Conservation (phyloP, 306 rosid species). For the Clitoria ternatea region DNA sequence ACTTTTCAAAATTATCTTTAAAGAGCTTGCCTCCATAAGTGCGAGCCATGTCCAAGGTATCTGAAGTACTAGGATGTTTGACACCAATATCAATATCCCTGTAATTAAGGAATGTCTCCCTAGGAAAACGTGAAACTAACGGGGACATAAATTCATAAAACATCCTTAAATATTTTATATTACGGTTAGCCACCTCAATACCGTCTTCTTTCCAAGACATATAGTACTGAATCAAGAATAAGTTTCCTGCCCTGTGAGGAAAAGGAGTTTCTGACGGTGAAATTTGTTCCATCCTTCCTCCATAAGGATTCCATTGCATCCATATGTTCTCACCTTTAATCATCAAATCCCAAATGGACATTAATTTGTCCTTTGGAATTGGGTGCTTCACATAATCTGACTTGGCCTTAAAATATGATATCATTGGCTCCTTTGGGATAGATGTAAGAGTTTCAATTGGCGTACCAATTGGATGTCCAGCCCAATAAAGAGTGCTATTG, state of each 20-base stretch:
- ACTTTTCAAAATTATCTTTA: conserved; percentile 13
- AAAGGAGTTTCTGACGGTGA: conserved; percentile 13
- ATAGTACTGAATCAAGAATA: conserved; percentile 21
- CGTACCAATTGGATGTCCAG: background rate
- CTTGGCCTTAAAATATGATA: background rate
- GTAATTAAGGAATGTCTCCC: conserved; percentile 24
- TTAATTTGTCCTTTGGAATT: conserved; percentile 12
- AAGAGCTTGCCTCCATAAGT: conserved; percentile 22
- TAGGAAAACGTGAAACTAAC: conserved; percentile 22
- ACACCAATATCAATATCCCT: conserved; percentile 39
- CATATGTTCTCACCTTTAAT: background rate
- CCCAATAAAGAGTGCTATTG: conserved; percentile 29
- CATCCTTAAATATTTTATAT: background rate
- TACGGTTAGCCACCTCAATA: background rate
- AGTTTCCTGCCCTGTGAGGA: conserved; percentile 41
- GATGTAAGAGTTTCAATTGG: background rate
- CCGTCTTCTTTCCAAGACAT: conserved; percentile 5
- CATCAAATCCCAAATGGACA: conserved; percentile 14
- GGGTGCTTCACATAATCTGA: conserved; percentile 33
- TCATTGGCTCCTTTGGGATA: background rate
- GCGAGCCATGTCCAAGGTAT: background rate
- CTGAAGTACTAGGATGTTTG: conserved; percentile 15
- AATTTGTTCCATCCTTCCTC: conserved; percentile 32
- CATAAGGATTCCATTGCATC: conserved; percentile 37
- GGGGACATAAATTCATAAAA: conserved; percentile 12